Conservation (phyloP, 441 rosid species). For the Adansonia rubrostipa region DNA sequence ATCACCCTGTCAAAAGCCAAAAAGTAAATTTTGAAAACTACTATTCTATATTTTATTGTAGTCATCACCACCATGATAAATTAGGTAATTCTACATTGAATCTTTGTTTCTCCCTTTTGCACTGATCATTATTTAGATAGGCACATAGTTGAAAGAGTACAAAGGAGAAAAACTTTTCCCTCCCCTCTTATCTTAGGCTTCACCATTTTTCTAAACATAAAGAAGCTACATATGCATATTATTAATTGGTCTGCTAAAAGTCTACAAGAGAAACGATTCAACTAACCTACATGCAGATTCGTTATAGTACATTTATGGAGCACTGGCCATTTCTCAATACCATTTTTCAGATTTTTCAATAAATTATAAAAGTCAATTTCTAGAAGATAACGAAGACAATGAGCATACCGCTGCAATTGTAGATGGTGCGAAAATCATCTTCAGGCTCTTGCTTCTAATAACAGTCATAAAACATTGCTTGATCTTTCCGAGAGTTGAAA, state of each 20-base stretch:
- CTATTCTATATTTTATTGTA: neutral
- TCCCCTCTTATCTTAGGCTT: neutral
- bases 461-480: constrained; percentile 18
- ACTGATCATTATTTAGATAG: no score
- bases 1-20: neutral
- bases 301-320: neutral
- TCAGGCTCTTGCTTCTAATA: constrained; percentile 31
- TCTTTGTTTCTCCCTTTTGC: neutral
- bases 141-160: neutral
- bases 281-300: neutral
- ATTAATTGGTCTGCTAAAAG: neutral
- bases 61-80: neutral
- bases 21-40: neutral
- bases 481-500: constrained; percentile 24
- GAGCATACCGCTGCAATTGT: constrained; percentile 44
- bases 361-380: neutral
- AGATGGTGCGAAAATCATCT: constrained; percentile 39
- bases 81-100: neutral
- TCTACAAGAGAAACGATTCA: neutral
- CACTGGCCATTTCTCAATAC: neutral
- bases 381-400: neutral
- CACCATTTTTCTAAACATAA: neutral
- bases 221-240: neutral
- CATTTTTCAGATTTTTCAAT: neutral
- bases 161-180: neutral